Percentiles rank a stretch among this genome's conserved stretches.
Evolutionary conservation across 257 asterid species (phyloP).

Genomic region (Penstemon davidsonii): DNA sequence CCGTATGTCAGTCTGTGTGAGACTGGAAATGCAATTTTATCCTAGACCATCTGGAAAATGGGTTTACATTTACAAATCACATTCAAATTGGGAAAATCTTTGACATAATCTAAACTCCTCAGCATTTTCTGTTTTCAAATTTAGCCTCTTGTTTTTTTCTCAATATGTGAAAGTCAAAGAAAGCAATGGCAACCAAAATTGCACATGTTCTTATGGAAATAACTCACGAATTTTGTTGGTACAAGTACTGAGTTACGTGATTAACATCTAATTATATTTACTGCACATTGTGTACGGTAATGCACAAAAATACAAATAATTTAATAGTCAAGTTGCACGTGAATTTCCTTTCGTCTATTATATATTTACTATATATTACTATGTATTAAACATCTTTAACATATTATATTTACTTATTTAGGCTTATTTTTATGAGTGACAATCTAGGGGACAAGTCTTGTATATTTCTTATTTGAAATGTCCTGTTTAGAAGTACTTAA

Average conservation of each 20-base stretch:
- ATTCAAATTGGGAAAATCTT: too few relatives aligned
- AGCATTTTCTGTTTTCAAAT: too few relatives aligned
- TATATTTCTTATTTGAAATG: too few relatives aligned
- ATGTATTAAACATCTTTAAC: background rate
- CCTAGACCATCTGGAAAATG: too few relatives aligned
- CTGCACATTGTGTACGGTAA: conserved; percentile 28
- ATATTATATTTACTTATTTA: background rate
- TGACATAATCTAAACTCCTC: too few relatives aligned
- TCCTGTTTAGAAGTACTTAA: too few relatives aligned
- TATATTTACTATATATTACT: background rate
- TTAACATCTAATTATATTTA: background rate
- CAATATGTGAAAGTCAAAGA: conserved; percentile 21
- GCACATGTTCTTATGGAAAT: conserved; percentile 24
- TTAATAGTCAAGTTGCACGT: conserved; percentile 28
- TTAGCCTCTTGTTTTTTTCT: too few relatives aligned
- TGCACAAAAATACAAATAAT: background rate
- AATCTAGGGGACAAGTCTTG: too few relatives aligned
- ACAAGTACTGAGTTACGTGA: background rate
- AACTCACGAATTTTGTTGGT: background rate
- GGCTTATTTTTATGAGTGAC: too few relatives aligned
- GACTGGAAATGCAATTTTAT: too few relatives aligned
- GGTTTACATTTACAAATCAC: too few relatives aligned
- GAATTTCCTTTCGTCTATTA: background rate
- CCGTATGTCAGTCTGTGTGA: too few relatives aligned
- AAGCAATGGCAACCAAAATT: conserved; percentile 18